Evolutionary conservation across 23 red algal genomes (phyloP).

Genomic region (Gracilaria domingensis): DNA sequence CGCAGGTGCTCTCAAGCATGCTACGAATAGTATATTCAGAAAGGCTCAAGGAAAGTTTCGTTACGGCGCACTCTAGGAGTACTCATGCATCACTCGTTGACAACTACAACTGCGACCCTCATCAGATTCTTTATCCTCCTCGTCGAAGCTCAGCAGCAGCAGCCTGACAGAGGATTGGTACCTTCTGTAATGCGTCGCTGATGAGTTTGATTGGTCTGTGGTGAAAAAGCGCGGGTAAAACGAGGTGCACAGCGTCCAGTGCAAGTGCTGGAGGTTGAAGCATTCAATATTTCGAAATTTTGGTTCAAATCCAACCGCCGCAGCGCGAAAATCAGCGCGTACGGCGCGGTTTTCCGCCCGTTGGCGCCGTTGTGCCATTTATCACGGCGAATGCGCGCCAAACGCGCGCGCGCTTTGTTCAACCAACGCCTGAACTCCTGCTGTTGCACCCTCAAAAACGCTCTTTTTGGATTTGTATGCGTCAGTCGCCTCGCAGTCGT

Average conservation of each 20-base stretch:
- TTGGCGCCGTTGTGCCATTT: not conserved
- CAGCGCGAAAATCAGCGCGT: not conserved
- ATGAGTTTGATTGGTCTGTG: constrained; percentile 1
- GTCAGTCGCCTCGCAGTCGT: not conserved
- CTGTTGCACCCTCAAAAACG: not conserved
- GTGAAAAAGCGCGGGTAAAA: constrained; percentile 36
- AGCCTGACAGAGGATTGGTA: too few species aligned
- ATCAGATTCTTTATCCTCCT: too few species aligned
- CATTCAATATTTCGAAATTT: constrained; percentile 51
- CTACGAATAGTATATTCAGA: too few species aligned
- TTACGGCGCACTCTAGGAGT: too few species aligned
- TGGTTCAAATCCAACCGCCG: constrained; percentile 26
- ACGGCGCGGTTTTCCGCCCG: constrained; percentile 30
- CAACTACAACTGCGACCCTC: too few species aligned
- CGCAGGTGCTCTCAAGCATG: too few species aligned
- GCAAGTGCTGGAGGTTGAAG: constrained; percentile 6
- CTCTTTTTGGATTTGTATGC: not conserved
- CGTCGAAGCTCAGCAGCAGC: too few species aligned
- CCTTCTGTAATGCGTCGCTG: not conserved
- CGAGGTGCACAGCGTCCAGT: not conserved
- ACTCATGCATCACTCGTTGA: too few species aligned
- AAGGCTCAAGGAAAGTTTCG: too few species aligned
- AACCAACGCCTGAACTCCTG: constrained; percentile 3
- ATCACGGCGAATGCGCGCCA: constrained; percentile 31
- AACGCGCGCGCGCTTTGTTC: constrained; percentile 9